These are phyloP conservation scores for Sarocladium kiliense DNA, from an alignment of 2,329 filamentous ascomycete genomes.

Conservation along the genomic window DNA sequence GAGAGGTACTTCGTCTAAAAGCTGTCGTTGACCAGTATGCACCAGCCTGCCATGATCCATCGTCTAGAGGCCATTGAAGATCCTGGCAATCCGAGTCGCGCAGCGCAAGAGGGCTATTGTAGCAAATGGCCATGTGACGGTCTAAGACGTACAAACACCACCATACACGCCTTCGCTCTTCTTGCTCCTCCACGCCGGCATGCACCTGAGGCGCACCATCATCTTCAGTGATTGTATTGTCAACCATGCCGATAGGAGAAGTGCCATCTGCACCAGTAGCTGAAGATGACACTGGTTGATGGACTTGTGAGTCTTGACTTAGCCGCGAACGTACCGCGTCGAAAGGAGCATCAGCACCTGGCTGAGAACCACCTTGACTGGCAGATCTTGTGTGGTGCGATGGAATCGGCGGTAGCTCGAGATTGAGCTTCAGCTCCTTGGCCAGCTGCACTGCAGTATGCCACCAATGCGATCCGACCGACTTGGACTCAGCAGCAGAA, in stretches of 20 bases:
- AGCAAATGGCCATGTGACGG: background rate
- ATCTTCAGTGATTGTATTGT: background rate
- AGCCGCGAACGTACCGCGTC: background rate
- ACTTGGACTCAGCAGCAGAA: background rate
- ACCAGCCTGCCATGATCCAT: conserved; percentile 5
- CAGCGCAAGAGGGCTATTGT: background rate
- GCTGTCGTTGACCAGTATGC: background rate
- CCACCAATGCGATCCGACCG: conserved; percentile 1
- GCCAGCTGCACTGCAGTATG: background rate
- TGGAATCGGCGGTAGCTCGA: background rate
- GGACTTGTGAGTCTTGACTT: background rate
- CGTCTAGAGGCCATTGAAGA: background rate
- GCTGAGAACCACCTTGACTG: background rate
- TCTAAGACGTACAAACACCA: conserved; percentile 4
- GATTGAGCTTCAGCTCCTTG: conserved; percentile 3
- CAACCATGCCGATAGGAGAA: background rate
- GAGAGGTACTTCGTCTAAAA: background rate
- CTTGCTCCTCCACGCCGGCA: conserved; percentile 1
- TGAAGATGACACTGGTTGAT: background rate
- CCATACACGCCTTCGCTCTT: background rate
- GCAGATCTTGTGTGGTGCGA: too few species aligned
- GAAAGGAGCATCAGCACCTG: background rate
- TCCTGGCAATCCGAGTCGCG: background rate
- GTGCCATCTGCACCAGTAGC: background rate
- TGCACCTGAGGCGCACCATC: background rate